Base-by-base conservation (phyloP, 805 yeast species). In the Myxozyma monticola region DNA sequence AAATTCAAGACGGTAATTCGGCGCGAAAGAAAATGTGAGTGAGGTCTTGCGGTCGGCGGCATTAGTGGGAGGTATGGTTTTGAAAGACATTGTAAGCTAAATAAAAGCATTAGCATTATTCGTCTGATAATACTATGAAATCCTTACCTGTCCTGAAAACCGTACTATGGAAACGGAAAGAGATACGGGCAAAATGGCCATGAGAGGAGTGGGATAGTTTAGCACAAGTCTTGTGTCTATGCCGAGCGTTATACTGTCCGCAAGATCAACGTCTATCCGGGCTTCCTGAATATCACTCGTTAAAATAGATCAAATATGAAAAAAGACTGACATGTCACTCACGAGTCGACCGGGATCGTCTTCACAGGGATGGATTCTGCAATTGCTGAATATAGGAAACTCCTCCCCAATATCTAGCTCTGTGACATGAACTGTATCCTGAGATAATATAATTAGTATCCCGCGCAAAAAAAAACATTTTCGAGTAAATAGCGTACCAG, bases 371-470 rank as follows among this genome's bases (percentile, higher is more conserved):
- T 75, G 76, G 33, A 93, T 86, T 42, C 95, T 76, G 68, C 99
- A 93, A 64, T 93, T 93, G 49, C 96, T 86, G 65, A 93, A 87
- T 44, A 93, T 87, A 2, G 99, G 99, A 65, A 84, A 93, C 67
- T 90, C 97, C 65, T 88, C 87, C 29, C 99, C 99, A 49, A 93
- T 83, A 61, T 89, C 91, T 22, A 93, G 81, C 62, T 91, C 97
- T 1, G 90, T 85, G 41, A 93, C 80, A 53, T 77, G 78, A 35
- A 93, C 82, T 21, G 78, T 76, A 64, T 84, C 96, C 57, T 53
- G 44, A 4, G n/a, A 10, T 15, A 36, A 3, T 5, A 6, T 28
- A 12, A 14, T 12, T 6, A 6, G 20, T 4, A 25, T 24, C 42
- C 22, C 15, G 3, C 12, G 6, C 18, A 10, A 25, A 17, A 8